Evolutionary conservation across 176 grass and related monocot species (phyloP), one percentile per base, ranked within the genome.

Genomic region (Alloteropsis semialata): DNA sequence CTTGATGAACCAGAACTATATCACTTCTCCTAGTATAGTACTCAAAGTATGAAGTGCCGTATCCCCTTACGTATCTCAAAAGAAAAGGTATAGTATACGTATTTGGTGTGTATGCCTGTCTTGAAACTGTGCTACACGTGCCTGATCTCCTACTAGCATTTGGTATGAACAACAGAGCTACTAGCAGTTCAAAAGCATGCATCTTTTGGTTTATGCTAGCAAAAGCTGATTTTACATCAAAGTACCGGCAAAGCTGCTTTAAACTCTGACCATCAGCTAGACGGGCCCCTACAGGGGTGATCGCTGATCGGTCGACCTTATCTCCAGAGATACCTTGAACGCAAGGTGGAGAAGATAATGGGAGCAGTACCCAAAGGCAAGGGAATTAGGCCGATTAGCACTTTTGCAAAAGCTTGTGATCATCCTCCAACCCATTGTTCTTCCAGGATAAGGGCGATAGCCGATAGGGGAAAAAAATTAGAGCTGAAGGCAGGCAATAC

Each of bases 161-260:
- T 29, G n/a, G 68, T 71, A 19, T 1, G 65, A 68, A 24, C 37
- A 46, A 45, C 27, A 5, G 13, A 57, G 48, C 62, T 34, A 10
- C 54, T 11, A 29, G 27, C 14, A 59, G 56, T 2, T 24, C 25
- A 34, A 32, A 64, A 83, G 15, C n/a, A 39, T 30, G 49, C n/a
- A 22, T 22, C 33, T 51, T 74, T 50, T 14, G 10, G 21, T 18
- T 37, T 56, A 11, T 33, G 24, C 76, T 43, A 42, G 41, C 57
- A n/a, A 71, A 71, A 79, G 56, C 3, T 27, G 70, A 76, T 63
- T 70, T 50, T 25, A 10, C 64, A 65, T 62, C 33, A 76, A 87
- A 53, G 53, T 82, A 82, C 42, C 29, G 18, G 21, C 29, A 34
- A 82, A 77, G 25, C 25, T 76, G 41, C 41, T 76, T 82, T 82